Base-by-base conservation (phyloP, 345 rosid genomes). In the Aegle marmelos region DNA sequence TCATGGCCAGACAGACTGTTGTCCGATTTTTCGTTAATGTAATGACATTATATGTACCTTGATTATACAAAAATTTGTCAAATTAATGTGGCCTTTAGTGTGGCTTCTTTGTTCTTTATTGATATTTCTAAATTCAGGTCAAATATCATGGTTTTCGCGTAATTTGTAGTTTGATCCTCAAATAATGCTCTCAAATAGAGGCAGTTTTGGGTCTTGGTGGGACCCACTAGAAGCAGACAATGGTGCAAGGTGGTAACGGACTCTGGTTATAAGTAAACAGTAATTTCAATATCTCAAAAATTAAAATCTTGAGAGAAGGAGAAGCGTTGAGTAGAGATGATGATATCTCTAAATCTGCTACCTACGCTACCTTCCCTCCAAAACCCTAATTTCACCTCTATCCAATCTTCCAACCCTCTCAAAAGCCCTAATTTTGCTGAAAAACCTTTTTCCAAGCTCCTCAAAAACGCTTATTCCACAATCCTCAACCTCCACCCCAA, bases 331-430 rank as follows among this genome's bases (percentile, higher is more conserved):
- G 41, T 48, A 39, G 79, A 72, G 81, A 80, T 76, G 87, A 78
- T 70, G 81, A 61, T 81, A 60, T 80, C 90, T 79, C 87, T 85
- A 3, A 83, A 87, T 8, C 70, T 82, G 69, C 53, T 76, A 7
- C 54, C 88, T 66, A 72, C 77, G 9, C 63, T 82, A 0, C 50
- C 79, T 39, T 53, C 81, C 41, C 76, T 81, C 4, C 82, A 82
- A 75, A 79, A 34, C 79, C 75, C 86, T 72, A 79, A 79, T 72
- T 73, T 79, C 65, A 78, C 7, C 31, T 68, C 81, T 10, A 59
- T 67, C 50, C 74, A 62, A 6, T 75, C 56, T 31, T 64, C 57
- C 67, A 41, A 36, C 22, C 54, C 79, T 37, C 37, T 2, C 56
- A 58, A 60, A 22, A 77, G 65, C 83, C 84, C 80, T 62, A 48